These are phyloP conservation scores for Butyriboletus loyo DNA, from an alignment of 768 basidiomycete species.

Conservation along the genomic window DNA sequence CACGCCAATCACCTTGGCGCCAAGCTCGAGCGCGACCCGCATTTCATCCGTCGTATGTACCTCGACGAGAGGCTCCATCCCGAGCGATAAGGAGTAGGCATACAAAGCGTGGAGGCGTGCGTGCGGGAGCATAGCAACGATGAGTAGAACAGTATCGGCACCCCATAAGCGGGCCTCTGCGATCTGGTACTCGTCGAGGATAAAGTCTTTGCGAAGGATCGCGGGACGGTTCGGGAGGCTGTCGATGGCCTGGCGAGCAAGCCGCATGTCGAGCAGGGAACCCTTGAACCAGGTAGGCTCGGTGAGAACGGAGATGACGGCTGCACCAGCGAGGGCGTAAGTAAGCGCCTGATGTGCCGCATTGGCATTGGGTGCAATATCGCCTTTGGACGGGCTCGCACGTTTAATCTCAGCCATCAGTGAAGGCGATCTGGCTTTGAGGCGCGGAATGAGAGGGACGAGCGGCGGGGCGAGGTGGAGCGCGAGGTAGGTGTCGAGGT, in stretches of 20 bases:
- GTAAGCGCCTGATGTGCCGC: slow-evolving; percentile 84
- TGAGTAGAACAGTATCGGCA: slow-evolving; percentile 93
- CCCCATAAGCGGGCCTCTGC: slow-evolving; percentile 93
- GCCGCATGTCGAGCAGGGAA: slow-evolving; percentile 86
- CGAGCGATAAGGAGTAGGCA: slow-evolving; percentile 71
- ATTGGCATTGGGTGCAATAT: slow-evolving; percentile 79
- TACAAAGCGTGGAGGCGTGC: slow-evolving; percentile 73
- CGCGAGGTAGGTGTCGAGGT: slow-evolving; percentile 73
- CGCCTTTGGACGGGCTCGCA: slow-evolving; percentile 94
- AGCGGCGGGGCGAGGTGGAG: slow-evolving; percentile 83
- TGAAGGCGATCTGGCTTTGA: slow-evolving; percentile 49
- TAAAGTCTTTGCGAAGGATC: slow-evolving; percentile 95
- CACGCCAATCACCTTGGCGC: slow-evolving; percentile 91
- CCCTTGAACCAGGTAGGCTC: slow-evolving; percentile 99
- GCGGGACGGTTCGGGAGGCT: slow-evolving; percentile 87
- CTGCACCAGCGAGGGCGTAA: slow-evolving; percentile 92
- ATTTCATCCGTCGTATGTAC: slow-evolving; percentile 95
- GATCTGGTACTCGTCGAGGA: slow-evolving; percentile 93
- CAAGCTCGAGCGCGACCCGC: slow-evolving; percentile 77
- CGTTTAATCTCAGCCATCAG: slow-evolving; percentile 97
- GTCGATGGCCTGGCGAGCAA: slow-evolving; percentile 83
- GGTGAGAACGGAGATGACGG: slow-evolving; percentile 95
- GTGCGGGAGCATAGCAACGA: slow-evolving; percentile 91
- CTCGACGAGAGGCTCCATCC: slow-evolving; percentile 98
- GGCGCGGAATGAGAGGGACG: slow-evolving; percentile 68